These are phyloP conservation scores for Cucumis melo DNA, from an alignment of 306 rosid genomes.

Conservation along the genomic window DNA sequence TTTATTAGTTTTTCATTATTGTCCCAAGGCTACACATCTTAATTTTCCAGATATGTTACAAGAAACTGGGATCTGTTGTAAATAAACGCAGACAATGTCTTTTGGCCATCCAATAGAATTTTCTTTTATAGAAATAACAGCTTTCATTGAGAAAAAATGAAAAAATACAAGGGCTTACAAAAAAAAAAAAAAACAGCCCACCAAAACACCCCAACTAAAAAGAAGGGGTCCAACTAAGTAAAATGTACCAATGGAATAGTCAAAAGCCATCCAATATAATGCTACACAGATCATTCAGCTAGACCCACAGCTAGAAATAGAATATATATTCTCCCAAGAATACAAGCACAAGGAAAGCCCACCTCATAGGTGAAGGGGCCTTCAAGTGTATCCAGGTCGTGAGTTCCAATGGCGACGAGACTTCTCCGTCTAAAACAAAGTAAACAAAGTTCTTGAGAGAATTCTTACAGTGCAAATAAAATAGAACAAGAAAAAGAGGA, in stretches of 20 bases:
- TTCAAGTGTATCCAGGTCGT: conserved; percentile 74
- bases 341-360: conserved; percentile 6
- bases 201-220: too few relatives aligned
- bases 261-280: background rate
- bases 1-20: background rate
- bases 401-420: conserved; percentile 95
- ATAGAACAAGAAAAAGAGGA: background rate
- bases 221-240: too few relatives aligned
- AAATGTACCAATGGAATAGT: too few relatives aligned
- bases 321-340: background rate
- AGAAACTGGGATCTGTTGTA: background rate
- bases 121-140: too few relatives aligned
- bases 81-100: background rate
- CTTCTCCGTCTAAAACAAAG: conserved; percentile 60
- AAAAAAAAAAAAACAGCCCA: too few relatives aligned
- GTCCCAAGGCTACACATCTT: background rate
- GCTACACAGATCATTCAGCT: background rate
- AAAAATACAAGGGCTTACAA: too few relatives aligned
- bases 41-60: background rate
- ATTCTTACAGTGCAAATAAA: background rate
- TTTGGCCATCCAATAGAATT: background rate
- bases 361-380: conserved; percentile 94
- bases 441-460: background rate
- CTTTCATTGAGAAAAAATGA: too few relatives aligned
- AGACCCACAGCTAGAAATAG: background rate